Conservation (phyloP, 2,329 filamentous ascomycete species). For the Xylaria digitata region DNA sequence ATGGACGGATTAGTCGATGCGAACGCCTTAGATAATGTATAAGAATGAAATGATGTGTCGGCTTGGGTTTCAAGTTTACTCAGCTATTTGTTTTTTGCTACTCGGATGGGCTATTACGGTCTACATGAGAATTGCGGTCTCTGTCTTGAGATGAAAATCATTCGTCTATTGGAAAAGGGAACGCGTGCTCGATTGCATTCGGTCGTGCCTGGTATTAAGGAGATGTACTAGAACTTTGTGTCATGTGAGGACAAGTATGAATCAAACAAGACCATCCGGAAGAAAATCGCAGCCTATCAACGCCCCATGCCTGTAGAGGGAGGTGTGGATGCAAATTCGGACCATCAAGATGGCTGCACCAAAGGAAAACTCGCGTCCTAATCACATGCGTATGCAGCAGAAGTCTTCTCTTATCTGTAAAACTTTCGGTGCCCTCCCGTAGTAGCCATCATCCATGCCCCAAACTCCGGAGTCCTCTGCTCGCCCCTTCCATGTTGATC, state of each 20-base stretch:
- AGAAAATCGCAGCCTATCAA: conserved; percentile 25
- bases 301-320: conserved; percentile 18
- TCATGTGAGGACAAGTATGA: conserved; percentile 17
- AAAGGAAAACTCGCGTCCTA: conserved; percentile 1
- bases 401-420: conserved; percentile 16
- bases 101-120: background rate
- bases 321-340: conserved; percentile 6
- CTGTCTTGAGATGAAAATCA: background rate
- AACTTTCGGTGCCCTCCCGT: background rate
- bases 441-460: conserved; percentile 17
- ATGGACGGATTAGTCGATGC: background rate
- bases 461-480: conserved; percentile 8
- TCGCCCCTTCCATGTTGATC: conserved; percentile 12
- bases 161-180: conserved; percentile 1
- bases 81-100: background rate
- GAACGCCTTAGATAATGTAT: background rate
- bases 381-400: conserved; percentile 4
- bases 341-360: conserved; percentile 3
- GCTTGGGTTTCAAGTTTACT: background rate
- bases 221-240: conserved; percentile 22
- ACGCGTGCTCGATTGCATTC: conserved; percentile 28
- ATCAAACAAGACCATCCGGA: conserved; percentile 24
- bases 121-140: background rate
- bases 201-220: conserved; percentile 24
- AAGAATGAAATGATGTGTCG: background rate